Base-by-base conservation (phyloP, 2,329 filamentous ascomycete species). In the Zasmidium angulare region DNA sequence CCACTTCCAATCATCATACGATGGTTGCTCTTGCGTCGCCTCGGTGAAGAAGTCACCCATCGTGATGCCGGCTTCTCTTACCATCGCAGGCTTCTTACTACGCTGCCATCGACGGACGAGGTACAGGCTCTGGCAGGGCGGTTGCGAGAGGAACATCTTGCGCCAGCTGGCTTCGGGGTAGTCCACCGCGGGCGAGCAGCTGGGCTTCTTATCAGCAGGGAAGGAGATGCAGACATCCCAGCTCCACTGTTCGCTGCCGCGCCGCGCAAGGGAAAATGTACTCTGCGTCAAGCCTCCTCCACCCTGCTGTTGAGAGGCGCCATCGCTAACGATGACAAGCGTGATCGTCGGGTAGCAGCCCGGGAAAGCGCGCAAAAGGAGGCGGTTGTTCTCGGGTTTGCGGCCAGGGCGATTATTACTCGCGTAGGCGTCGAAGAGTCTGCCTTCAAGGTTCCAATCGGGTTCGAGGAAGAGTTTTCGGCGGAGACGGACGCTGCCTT, bases 301-400 rank as follows among this genome's bases (percentile, higher is more conserved):
- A 19, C 26, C 11, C 50, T n/a, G n/a, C n/a, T 56, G 2, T 40
- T 57, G 20, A 52, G 43, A 49, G 53, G 43, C 59, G 46, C 51
- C 59, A 46, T 71, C 62, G 51, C 65, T 69, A 46, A 62, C 61
- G 23, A 73, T 67, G 1, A 69, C 68, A 0, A 72, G 62, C 2
- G 72, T 71, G 19, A 74, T 69, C 12, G 72, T 74, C 0, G 73
- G 72, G 52, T 74, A 74, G 56, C 65, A 63, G 3, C 69, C 70
- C 19, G 67, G 69, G 46, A 74, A 71, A 0, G 72, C 71, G 43
- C 66, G 63, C 2, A 72, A 64, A 11, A 75, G 63, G 11, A 75
- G 64, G 20, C 69, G 61, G 59, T 75, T 75, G 56, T 75, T 74
- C 51, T 69, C 66, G 4, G 73, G 73, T 54, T 70, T 71, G 22